These are phyloP conservation scores for Amauroascus niger DNA, from an alignment of 2,329 filamentous ascomycete species.

Conservation along the genomic window DNA sequence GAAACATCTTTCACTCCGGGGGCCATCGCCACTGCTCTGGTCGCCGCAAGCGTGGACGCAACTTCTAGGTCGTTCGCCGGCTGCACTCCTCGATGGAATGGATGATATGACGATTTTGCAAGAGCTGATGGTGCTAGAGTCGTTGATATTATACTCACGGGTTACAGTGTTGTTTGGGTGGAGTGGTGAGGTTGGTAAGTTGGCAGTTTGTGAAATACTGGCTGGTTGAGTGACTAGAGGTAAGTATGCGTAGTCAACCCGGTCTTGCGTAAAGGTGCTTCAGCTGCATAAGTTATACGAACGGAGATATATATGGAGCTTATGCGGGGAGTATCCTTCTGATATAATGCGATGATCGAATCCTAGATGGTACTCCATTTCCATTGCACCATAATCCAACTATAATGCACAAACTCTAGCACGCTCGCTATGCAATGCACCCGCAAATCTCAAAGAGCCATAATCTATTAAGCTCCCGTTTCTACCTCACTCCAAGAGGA, in stretches of 20 bases:
- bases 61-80: conserved; percentile 36
- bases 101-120: not conserved
- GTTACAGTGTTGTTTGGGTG: conserved; percentile 17
- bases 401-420: too few relatives aligned
- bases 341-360: too few relatives aligned
- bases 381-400: too few relatives aligned
- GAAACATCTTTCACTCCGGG: conserved; percentile 20
- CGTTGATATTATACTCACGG: conserved; percentile 13
- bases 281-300: too few relatives aligned
- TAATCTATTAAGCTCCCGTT: too few relatives aligned
- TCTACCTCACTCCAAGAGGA: conserved; percentile 13
- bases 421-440: too few relatives aligned
- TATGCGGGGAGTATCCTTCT: too few relatives aligned
- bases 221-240: not conserved
- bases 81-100: conserved; percentile 25
- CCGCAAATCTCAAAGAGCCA: too few relatives aligned
- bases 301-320: too few relatives aligned
- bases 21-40: conserved; percentile 38
- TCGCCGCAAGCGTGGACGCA: conserved; percentile 39
- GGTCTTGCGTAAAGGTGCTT: too few relatives aligned
- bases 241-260: not conserved
- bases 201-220: conserved; percentile 16
- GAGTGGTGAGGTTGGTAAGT: conserved; percentile 4
- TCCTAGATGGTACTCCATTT: too few relatives aligned
- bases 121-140: conserved; percentile 7